phyloP scores from a whole-genome alignment of 2,329 filamentous ascomycete species.

The Fonsecaea pedrosoi region DNA sequence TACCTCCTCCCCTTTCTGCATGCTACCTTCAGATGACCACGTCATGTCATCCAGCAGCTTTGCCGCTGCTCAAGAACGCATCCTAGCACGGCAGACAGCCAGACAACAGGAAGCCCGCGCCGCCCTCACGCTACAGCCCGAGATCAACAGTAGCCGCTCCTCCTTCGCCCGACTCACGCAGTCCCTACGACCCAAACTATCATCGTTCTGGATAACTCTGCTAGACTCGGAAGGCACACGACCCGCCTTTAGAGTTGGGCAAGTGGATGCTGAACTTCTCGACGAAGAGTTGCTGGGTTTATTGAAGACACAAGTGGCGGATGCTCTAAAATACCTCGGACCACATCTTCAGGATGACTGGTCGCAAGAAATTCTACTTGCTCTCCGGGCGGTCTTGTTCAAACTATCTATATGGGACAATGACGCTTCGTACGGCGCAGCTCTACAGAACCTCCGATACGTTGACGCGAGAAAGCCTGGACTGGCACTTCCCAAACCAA shows the following conservation, averaged over 20 bases:
- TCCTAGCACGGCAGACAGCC: conserved; percentile 78
- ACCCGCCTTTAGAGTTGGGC: conserved; percentile 89
- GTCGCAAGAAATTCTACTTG: conserved; percentile 81
- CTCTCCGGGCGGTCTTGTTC: conserved; percentile 79
- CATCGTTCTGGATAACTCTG: conserved; percentile 71
- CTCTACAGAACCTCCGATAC: conserved; percentile 88
- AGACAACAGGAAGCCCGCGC: conserved; percentile 70
- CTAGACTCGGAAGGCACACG: conserved; percentile 77
- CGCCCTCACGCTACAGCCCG: conserved; percentile 39
- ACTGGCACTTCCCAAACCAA: conserved; percentile 71
- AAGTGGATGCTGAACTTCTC: conserved; percentile 92
- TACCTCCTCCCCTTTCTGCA: neutral
- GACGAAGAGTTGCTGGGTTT: conserved; percentile 92
- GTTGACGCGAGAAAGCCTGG: conserved; percentile 76
- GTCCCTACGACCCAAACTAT: conserved; percentile 60
- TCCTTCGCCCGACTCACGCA: conserved; percentile 65
- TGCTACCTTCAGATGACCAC: conserved; percentile 16
- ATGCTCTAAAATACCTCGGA: conserved; percentile 86
- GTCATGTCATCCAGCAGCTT: conserved; percentile 72
- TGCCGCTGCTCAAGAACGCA: conserved; percentile 85
- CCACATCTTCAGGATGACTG: conserved; percentile 81
- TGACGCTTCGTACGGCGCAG: conserved; percentile 90
- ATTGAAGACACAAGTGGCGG: conserved; percentile 82
- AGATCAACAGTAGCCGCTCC: conserved; percentile 60
- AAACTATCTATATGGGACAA: conserved; percentile 98